A percentile compares a stretch with the other conserved stretches of the same genome.
phyloP scores from a whole-genome alignment of 257 asterid species.

The Solanum sitiens region DNA sequence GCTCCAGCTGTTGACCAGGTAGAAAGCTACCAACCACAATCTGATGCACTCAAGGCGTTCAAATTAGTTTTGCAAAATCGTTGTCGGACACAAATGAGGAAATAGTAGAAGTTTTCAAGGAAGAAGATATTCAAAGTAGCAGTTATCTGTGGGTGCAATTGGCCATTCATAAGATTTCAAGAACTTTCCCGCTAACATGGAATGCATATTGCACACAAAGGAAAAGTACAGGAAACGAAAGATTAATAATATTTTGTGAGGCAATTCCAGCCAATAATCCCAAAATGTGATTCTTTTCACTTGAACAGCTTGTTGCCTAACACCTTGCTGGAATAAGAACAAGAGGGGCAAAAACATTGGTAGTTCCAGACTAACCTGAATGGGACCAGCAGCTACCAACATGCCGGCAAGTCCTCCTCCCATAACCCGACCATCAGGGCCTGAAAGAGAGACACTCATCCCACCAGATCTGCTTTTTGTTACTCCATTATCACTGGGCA shows the following conservation, averaged over 20 bases:
- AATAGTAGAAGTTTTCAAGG: neutral
- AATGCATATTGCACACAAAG: neutral
- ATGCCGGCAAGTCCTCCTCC: slow-evolving; percentile 97
- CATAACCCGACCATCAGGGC: slow-evolving; percentile 89
- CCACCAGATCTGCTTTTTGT: slow-evolving; percentile 91
- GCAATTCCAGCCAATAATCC: neutral
- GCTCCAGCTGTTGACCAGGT: slow-evolving; percentile 36
- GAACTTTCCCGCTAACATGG: neutral
- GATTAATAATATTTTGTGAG: neutral
- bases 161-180: neutral
- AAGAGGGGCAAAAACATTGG: neutral
- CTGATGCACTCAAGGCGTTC: slow-evolving; percentile 27
- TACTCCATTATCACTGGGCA: slow-evolving; percentile 67
- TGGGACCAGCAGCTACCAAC: slow-evolving; percentile 74
- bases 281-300: neutral
- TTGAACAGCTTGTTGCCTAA: neutral
- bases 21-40: slow-evolving; percentile 73
- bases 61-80: neutral
- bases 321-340: neutral
- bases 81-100: neutral
- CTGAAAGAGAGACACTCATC: slow-evolving; percentile 75
- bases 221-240: neutral
- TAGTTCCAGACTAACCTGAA: slow-evolving; percentile 48
- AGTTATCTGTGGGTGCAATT: neutral
- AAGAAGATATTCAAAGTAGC: neutral